A percentile compares a stretch with the other conserved stretches of the same genome.
These are phyloP conservation scores for Diddensiella caesifluorescens DNA, from an alignment of 805 yeast species.

Conservation along the genomic window DNA sequence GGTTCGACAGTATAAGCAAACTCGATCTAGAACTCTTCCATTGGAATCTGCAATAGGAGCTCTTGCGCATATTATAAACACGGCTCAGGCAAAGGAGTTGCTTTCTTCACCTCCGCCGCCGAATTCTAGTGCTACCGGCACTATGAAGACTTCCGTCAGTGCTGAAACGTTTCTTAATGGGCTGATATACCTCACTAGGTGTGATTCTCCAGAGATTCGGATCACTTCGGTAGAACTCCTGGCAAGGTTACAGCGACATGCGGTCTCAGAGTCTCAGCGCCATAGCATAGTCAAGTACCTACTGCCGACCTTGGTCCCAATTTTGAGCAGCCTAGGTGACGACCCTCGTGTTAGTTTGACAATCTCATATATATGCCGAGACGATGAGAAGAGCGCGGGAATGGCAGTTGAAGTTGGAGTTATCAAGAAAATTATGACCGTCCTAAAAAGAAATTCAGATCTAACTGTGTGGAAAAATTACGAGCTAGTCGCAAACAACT, in stretches of 20 bases:
- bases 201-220: conserved; percentile 19
- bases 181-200: conserved; percentile 18
- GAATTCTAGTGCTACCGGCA: conserved; percentile 2
- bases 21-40: conserved; percentile 9
- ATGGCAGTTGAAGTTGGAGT: conserved; percentile 33
- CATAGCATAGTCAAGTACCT: conserved; percentile 20
- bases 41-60: conserved; percentile 24
- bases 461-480: conserved; percentile 19
- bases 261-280: conserved; percentile 17
- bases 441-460: conserved; percentile 17
- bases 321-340: conserved; percentile 22
- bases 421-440: conserved; percentile 24
- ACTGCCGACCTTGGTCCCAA: conserved; percentile 31
- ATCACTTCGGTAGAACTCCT: conserved; percentile 25
- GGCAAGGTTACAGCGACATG: conserved; percentile 20
- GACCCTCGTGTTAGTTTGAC: conserved; percentile 24
- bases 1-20: conserved; percentile 14
- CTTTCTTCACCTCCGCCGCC: conserved; percentile 3
- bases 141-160: conserved; percentile 9
- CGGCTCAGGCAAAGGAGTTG: conserved; percentile 13
- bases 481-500: conserved; percentile 27
- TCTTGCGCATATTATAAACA: conserved; percentile 20
- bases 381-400: conserved; percentile 27
- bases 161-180: conserved; percentile 17
- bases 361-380: conserved; percentile 30